phyloP scores from a whole-genome alignment of 345 rosid species.

The Erysimum cheiranthoides region DNA sequence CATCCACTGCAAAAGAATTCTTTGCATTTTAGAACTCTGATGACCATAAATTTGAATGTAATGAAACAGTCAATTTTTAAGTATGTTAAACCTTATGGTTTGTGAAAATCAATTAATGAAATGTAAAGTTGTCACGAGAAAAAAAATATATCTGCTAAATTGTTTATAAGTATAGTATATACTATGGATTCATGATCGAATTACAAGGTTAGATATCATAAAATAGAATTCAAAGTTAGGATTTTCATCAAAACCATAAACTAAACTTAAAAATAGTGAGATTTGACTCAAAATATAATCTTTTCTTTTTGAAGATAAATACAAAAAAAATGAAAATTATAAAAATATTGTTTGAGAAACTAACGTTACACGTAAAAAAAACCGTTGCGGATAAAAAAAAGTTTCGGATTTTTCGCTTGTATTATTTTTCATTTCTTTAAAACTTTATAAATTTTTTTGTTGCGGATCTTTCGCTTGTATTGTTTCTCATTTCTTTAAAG shows the following conservation, averaged over 20 bases:
- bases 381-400: no score
- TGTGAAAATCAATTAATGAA: neutral
- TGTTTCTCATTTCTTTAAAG: neutral
- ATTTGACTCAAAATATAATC: neutral
- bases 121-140: neutral
- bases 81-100: no score
- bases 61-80: neutral
- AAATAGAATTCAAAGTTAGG: neutral
- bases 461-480: no score
- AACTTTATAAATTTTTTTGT: no score
- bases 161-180: neutral
- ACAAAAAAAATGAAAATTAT: neutral
- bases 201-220: no score
- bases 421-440: no score
- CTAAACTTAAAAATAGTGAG: neutral
- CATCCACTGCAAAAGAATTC: no score
- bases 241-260: neutral
- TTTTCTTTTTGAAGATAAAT: neutral
- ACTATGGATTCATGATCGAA: neutral
- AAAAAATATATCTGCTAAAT: neutral
- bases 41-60: neutral
- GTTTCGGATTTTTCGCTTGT: no score
- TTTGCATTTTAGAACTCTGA: no score
- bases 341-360: neutral
- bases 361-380: neutral